Conservation (phyloP, 345 rosid species). For the Psidium guajava region DNA sequence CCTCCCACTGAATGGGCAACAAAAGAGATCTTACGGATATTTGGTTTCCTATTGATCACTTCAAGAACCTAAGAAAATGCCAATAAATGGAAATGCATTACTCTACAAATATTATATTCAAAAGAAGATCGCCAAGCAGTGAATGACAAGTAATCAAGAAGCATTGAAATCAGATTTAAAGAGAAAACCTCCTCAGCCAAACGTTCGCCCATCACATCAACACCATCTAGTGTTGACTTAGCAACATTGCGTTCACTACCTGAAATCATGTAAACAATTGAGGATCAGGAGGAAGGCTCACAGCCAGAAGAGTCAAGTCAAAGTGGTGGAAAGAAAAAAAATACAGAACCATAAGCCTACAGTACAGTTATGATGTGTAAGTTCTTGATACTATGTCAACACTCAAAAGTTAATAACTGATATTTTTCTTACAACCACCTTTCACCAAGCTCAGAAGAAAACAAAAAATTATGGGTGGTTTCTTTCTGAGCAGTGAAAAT, state of each 20-base stretch:
- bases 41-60: constrained; percentile 50
- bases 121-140: background rate
- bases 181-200: constrained; percentile 63
- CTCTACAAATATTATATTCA: background rate
- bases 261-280: constrained; percentile 9
- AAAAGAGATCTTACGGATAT: constrained; percentile 73
- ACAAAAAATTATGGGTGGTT: background rate
- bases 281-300: background rate
- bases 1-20: constrained; percentile 89
- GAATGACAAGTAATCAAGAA: background rate
- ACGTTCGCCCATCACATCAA: constrained; percentile 97
- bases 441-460: background rate
- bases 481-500: background rate
- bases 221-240: constrained; percentile 71
- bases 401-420: background rate
- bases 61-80: constrained; percentile 51
- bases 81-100: background rate
- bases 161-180: background rate
- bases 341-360: background rate
- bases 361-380: background rate
- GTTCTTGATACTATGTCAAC: background rate
- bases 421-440: background rate
- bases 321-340: background rate
- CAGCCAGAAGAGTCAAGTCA: background rate
- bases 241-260: constrained; percentile 75